A percentile compares a stretch with the other conserved stretches of the same genome.
Evolutionary conservation across 2,329 filamentous ascomycete genomes (phyloP).

Genomic region (Emericellopsis cladophorae): DNA sequence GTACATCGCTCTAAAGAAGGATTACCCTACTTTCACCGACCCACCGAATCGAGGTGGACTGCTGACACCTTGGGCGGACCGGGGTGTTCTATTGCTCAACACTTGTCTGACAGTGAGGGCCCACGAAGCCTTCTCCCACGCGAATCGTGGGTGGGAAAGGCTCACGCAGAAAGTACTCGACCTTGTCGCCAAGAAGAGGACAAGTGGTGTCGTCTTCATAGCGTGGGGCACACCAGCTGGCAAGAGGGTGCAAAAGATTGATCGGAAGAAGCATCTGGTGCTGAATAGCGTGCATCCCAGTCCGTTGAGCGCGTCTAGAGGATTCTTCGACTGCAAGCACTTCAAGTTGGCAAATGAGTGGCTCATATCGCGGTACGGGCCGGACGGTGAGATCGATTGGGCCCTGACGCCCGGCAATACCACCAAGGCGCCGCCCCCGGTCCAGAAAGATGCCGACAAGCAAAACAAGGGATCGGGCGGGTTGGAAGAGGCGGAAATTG

Average conservation of each 20-base stretch:
- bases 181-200: slow-evolving; percentile 64
- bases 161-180: slow-evolving; percentile 92
- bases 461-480: slow-evolving; percentile 2
- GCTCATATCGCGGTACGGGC: slow-evolving; percentile 66
- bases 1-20: slow-evolving; percentile 75
- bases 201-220: slow-evolving; percentile 79
- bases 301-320: slow-evolving; percentile 71
- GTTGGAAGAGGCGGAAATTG: slow-evolving; percentile 14
- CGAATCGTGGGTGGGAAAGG: slow-evolving; percentile 79
- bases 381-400: slow-evolving; percentile 79
- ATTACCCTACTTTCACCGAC: slow-evolving; percentile 68
- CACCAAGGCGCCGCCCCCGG: slow-evolving; percentile 13
- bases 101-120: slow-evolving; percentile 89
- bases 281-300: slow-evolving; percentile 84
- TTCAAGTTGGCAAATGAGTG: slow-evolving; percentile 78
- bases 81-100: slow-evolving; percentile 86
- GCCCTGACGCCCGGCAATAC: slow-evolving; percentile 33
- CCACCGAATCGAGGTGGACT: slow-evolving; percentile 72
- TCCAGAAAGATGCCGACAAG: slow-evolving; percentile 1
- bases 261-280: slow-evolving; percentile 64
- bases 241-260: slow-evolving; percentile 63
- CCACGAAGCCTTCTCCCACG: slow-evolving; percentile 76
- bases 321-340: slow-evolving; percentile 75
- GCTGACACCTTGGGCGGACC: slow-evolving; percentile 86
- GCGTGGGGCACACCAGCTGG: slow-evolving; percentile 85